Evolutionary conservation across 768 basidiomycete species (phyloP), one percentile per base, ranked within the genome.

Genomic region (Ephemerocybe angulata): DNA sequence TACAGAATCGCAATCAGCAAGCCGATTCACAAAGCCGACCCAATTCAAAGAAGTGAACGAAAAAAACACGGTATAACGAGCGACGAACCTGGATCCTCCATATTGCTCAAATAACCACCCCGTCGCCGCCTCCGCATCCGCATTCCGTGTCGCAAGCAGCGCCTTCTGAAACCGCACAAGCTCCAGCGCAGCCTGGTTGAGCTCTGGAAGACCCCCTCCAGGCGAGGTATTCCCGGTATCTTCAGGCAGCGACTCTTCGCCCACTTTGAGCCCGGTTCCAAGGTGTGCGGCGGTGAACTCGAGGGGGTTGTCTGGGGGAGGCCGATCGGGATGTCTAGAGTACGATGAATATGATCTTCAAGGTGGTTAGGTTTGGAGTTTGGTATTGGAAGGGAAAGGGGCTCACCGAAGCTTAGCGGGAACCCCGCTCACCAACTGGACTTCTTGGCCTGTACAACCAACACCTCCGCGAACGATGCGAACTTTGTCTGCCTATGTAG

Each of bases 381-480:
- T 8, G 22, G 35, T 30, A 27, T 13, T 13, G 44, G 38, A 40
- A n/a, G 19, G 11, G 50, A 21, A 24, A 17, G 25, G 37, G 6
- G 65, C 83, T 15, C 58, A 93, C 93, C 92, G 27, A n/a, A 98
- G 78, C 71, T 99, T 99, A 3, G 87, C 80, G 0, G 97, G 97
- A 1, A 99, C 92, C 97, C 97, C 98, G 61, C 93, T 93, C 38
- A 93, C 87, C 4, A 96, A 80, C 69, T 94, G 90, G 75, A 98
- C 63, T 96, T 96, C 65, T 90, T 91, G 40, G 93, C 87, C 59
- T 97, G 95, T 1, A 99, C 69, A 7, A 96, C 85, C 0, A 98
- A 78, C 1, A 93, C 83, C 11, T 93, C 81, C 0, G 97, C 96
- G 77, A 96, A 92, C 1, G 90, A 88, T 0, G 89, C 81, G 62